Conservation (phyloP, 2,329 filamentous ascomycete species). For the Xylaria sp. region DNA sequence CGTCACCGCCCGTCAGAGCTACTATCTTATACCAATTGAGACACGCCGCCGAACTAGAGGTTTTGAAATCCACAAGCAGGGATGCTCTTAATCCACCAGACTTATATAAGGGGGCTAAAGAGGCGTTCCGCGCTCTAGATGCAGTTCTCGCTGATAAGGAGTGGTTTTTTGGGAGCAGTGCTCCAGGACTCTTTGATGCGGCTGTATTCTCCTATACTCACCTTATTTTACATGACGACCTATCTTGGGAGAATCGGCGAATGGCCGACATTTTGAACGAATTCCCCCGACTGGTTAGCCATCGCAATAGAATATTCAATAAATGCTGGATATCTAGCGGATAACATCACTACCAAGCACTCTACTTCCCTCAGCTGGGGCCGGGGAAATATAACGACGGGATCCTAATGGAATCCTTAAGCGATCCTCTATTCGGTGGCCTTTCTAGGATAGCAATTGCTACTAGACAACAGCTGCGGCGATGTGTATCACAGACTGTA, state of each 20-base stretch:
- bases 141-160: conserved; percentile 46
- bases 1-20: conserved; percentile 65
- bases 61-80: conserved; percentile 63
- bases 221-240: conserved; percentile 69
- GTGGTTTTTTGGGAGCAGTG: conserved; percentile 57
- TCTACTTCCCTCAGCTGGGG: background rate
- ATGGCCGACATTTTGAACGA: conserved; percentile 62
- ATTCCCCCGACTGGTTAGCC: conserved; percentile 67
- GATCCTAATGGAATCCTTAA: no score
- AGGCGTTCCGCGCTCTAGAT: conserved; percentile 55
- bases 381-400: background rate
- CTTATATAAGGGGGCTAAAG: conserved; percentile 52
- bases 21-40: conserved; percentile 71
- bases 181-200: conserved; percentile 82
- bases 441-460: no score
- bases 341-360: background rate
- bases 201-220: conserved; percentile 89
- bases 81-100: conserved; percentile 44
- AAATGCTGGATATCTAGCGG: conserved; percentile 50
- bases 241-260: conserved; percentile 69
- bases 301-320: conserved; percentile 63
- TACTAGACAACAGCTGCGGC: background rate
- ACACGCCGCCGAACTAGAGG: conserved; percentile 73
- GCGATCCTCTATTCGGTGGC: no score
- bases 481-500: conserved; percentile 3